A percentile compares a stretch with the other conserved stretches of the same genome.
These are phyloP conservation scores for Rhazya stricta DNA, from an alignment of 257 asterid species.

Conservation along the genomic window DNA sequence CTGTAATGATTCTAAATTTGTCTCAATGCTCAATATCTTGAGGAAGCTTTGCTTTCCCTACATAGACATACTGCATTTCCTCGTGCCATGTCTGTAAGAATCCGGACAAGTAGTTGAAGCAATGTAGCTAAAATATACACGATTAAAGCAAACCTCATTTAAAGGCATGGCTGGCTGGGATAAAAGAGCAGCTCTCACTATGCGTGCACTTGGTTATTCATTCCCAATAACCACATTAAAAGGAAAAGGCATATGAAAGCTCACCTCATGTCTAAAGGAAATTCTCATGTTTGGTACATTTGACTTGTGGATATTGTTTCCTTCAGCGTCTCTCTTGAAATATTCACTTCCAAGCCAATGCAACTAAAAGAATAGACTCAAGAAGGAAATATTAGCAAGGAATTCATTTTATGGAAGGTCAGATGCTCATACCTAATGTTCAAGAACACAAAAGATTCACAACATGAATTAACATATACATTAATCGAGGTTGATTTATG, in stretches of 20 bases:
- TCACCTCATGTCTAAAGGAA: constrained; percentile 85
- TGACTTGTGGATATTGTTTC: constrained; percentile 82
- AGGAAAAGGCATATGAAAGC: constrained; percentile 11
- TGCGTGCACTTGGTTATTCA: background rate
- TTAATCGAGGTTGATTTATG: background rate
- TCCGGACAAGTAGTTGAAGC: background rate
- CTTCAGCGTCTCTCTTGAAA: constrained; percentile 65
- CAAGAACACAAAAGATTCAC: background rate
- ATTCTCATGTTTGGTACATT: constrained; percentile 79
- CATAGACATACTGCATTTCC: constrained; percentile 77
- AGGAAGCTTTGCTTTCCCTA: constrained; percentile 59
- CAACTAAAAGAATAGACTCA: constrained; percentile 29
- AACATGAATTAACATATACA: no score
- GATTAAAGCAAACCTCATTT: background rate
- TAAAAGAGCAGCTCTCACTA: background rate
- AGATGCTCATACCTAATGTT: background rate
- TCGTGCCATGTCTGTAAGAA: constrained; percentile 76
- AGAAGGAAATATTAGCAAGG: background rate
- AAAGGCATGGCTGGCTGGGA: background rate
- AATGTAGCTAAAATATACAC: no score
- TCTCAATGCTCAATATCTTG: constrained; percentile 57
- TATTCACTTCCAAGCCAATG: constrained; percentile 88
- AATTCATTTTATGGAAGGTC: constrained; percentile 1
- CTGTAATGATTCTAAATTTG: background rate
- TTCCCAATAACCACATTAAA: constrained; percentile 1